Conservation (phyloP, 441 rosid species). For the Brassica hybrid region DNA sequence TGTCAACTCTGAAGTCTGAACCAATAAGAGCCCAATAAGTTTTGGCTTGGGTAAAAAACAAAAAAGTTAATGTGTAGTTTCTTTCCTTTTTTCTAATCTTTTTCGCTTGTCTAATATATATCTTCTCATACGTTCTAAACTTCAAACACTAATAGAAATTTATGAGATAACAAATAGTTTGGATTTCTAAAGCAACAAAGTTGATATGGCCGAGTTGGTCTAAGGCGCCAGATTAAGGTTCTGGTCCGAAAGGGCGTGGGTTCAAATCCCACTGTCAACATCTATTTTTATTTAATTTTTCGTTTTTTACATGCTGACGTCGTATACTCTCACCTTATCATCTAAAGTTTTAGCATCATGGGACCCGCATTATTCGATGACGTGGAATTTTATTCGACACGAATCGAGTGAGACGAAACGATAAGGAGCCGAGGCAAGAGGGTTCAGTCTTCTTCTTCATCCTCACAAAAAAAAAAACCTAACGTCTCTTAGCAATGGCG, state of each 20-base stretch:
- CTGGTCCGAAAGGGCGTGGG: slow-evolving; percentile 99
- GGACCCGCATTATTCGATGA: slow-evolving; percentile 17
- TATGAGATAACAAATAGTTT: background rate
- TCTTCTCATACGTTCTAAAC: background rate
- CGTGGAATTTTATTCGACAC: slow-evolving; percentile 23
- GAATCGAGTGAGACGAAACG: slow-evolving; percentile 29
- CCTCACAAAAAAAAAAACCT: slow-evolving; percentile 28
- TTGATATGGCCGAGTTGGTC: slow-evolving; percentile 96
- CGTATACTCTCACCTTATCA: slow-evolving; percentile 28
- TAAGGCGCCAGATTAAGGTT: slow-evolving; percentile 99
- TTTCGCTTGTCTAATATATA: background rate
- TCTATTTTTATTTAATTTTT: background rate
- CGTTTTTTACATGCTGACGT: background rate
- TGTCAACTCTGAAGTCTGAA: background rate
- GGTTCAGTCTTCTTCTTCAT: background rate
- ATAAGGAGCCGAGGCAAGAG: slow-evolving; percentile 13
- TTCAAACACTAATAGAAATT: background rate
- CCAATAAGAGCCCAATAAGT: too few species aligned
- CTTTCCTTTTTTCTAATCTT: background rate
- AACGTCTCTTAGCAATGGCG: slow-evolving; percentile 42
- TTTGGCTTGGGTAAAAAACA: background rate
- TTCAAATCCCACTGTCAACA: slow-evolving; percentile 96
- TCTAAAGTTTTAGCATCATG: background rate
- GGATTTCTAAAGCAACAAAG: background rate
- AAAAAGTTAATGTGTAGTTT: background rate